Conservation (phyloP, 2,329 filamentous ascomycete genomes). For the Grosmannia serpens region DNA sequence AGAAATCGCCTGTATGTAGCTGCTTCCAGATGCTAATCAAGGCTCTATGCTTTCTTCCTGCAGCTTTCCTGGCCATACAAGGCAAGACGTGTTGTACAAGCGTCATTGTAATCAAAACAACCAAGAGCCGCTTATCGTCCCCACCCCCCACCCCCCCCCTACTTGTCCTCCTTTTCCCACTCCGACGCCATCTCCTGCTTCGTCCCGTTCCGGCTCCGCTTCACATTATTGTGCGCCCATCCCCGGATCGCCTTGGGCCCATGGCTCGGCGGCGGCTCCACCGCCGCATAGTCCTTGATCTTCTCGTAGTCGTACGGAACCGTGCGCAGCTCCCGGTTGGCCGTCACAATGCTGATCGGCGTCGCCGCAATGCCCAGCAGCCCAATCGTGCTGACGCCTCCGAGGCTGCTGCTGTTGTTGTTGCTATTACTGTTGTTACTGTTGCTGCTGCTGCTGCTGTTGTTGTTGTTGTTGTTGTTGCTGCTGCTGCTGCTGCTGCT, state of each 20-base stretch:
- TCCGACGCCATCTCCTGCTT: conserved; percentile 2
- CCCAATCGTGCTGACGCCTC: not conserved
- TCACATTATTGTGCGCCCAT: conserved; percentile 38
- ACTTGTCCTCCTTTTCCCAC: conserved; percentile 3
- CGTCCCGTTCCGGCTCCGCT: conserved; percentile 15
- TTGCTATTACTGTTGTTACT: not conserved
- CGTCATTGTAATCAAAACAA: too few relatives aligned
- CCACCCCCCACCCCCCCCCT: not conserved
- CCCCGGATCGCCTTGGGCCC: conserved; percentile 46
- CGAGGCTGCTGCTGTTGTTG: not conserved
- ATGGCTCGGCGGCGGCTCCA: conserved; percentile 42
- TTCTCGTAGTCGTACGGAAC: conserved; percentile 43
- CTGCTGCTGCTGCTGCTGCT: not conserved
- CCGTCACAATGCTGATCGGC: not conserved
- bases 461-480: not conserved
- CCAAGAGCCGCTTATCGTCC: not conserved
- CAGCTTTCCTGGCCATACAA: too few relatives aligned
- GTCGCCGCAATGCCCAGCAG: not conserved
- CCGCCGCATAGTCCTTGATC: conserved; percentile 46
- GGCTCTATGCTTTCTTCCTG: too few relatives aligned
- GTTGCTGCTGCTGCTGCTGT: not conserved
- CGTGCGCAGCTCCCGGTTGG: conserved; percentile 39
- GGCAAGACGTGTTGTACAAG: too few relatives aligned
- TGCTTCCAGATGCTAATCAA: too few relatives aligned
- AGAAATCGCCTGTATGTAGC: too few relatives aligned